Evolutionary conservation across 202 grass and related monocot species (phyloP).

Genomic region (Sporobolus alterniflorus): DNA sequence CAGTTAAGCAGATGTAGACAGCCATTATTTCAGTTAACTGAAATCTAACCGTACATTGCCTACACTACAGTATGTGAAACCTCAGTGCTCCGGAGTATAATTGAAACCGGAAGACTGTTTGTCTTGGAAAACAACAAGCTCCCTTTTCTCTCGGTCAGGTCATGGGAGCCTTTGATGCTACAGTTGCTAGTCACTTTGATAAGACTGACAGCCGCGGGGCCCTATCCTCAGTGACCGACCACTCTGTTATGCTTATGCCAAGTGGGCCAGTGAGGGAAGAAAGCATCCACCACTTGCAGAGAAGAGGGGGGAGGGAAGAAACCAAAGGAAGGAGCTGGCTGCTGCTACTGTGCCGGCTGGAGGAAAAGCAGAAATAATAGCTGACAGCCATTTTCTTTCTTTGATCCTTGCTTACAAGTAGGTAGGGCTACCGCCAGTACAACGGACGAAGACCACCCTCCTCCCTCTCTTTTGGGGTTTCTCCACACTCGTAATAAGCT

Average conservation of each 20-base stretch:
- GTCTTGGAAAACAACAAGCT: background rate
- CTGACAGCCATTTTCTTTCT: slow-evolving; percentile 51
- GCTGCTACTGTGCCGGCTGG: background rate
- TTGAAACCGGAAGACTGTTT: background rate
- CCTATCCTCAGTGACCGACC: background rate
- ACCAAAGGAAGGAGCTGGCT: background rate
- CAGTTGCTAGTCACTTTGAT: background rate
- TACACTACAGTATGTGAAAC: too few relatives aligned
- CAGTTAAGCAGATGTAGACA: too few relatives aligned
- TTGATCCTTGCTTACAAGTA: slow-evolving; percentile 10
- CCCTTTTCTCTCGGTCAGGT: background rate
- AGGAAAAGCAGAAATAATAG: slow-evolving; percentile 60
- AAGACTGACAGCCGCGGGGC: background rate
- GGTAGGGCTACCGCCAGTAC: background rate
- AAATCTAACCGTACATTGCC: too few relatives aligned
- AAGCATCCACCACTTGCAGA: background rate
- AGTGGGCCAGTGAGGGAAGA: background rate
- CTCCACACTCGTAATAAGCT: background rate
- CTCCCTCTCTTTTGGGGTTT: background rate
- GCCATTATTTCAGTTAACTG: too few relatives aligned
- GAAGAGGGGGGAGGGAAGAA: background rate
- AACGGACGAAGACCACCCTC: background rate
- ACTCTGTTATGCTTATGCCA: background rate
- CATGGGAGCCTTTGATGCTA: background rate
- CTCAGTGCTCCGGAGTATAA: too few relatives aligned